phyloP scores from a whole-genome alignment of 208 protist species.

The Leishmania turanica region DNA sequence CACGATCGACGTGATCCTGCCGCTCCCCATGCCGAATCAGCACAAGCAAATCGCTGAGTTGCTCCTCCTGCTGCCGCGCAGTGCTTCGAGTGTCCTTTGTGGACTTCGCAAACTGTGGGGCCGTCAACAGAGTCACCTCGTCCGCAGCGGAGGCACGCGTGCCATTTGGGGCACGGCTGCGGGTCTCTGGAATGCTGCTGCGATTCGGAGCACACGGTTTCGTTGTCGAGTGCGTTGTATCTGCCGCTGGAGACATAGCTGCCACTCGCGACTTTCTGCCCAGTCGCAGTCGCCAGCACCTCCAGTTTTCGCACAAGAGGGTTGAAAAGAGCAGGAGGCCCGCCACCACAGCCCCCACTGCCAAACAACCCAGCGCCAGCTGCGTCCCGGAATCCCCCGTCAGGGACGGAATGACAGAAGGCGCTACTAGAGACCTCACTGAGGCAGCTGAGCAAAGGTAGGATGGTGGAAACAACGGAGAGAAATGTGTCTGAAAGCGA shows the following conservation, averaged over 20 bases:
- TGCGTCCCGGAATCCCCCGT: neutral
- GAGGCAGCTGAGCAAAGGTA: neutral
- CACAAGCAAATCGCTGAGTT: slow-evolving; percentile 59
- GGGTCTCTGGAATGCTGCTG: neutral
- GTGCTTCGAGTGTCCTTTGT: slow-evolving; percentile 46
- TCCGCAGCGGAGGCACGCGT: neutral
- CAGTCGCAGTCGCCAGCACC: neutral
- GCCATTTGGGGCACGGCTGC: neutral
- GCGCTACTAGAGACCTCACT: slow-evolving; percentile 2
- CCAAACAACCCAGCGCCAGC: neutral
- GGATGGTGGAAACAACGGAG: neutral
- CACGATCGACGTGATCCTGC: slow-evolving; percentile 74
- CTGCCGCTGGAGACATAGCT: slow-evolving; percentile 1
- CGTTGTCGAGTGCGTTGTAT: neutral
- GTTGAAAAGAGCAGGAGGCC: neutral
- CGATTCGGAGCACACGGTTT: neutral
- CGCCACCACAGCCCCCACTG: neutral
- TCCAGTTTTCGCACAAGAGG: neutral
- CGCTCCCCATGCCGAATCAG: slow-evolving; percentile 83
- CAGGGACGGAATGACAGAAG: neutral
- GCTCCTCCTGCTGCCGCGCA: slow-evolving; percentile 30
- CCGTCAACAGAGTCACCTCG: slow-evolving; percentile 59
- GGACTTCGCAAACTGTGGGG: slow-evolving; percentile 49
- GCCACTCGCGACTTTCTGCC: neutral
- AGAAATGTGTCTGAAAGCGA: neutral